These are phyloP conservation scores for Desmodesmus armatus DNA, from an alignment of 139 green algal genomes.

Conservation along the genomic window DNA sequence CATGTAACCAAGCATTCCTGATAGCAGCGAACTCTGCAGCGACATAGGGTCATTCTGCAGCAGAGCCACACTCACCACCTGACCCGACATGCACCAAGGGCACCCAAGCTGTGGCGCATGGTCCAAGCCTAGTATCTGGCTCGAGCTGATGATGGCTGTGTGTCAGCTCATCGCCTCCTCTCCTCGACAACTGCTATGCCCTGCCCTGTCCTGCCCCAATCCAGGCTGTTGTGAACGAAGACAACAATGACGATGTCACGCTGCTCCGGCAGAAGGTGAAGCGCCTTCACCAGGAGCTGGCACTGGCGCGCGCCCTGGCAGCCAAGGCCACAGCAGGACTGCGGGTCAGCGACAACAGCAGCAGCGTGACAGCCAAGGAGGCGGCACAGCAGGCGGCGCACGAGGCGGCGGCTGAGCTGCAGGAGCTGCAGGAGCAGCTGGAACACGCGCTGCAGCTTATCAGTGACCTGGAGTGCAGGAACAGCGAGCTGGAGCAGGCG, in stretches of 20 bases:
- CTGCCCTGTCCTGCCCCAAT: not conserved
- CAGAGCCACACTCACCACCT: not conserved
- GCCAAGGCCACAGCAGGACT: not conserved
- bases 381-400: too few species aligned
- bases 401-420: not conserved
- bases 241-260: conserved; percentile 49
- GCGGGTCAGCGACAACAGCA: not conserved
- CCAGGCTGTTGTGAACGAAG: conserved; percentile 63
- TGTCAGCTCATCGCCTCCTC: too few species aligned
- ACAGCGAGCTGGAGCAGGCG: conserved; percentile 16
- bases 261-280: conserved; percentile 48
- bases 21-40: not conserved
- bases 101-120: too few species aligned
- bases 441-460: conserved; percentile 14
- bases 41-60: not conserved
- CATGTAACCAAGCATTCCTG: too few species aligned
- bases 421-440: conserved; percentile 32
- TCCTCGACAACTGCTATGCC: not conserved
- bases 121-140: too few species aligned
- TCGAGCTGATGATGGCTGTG: too few species aligned
- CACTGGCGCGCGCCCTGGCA: conserved; percentile 1
- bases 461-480: conserved; percentile 14
- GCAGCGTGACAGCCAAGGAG: not conserved
- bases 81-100: too few species aligned
- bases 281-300: conserved; percentile 50